Evolutionary conservation across 768 basidiomycete species (phyloP).

Genomic region (Collybia nuda): DNA sequence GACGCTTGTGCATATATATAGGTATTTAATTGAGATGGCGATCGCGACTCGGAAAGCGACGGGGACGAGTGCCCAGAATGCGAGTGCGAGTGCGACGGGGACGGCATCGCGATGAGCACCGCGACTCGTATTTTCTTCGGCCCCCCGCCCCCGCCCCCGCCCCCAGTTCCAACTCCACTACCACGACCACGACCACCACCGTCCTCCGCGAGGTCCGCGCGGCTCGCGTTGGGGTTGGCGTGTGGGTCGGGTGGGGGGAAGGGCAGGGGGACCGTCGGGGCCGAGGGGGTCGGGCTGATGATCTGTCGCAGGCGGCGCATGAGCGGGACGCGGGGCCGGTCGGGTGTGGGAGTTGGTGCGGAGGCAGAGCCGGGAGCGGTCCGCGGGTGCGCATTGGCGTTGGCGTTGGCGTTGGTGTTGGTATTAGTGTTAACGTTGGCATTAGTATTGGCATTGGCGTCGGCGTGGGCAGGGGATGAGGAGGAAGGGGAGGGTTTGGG

Average conservation of each 20-base stretch:
- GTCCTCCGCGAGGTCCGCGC: constrained; percentile 6
- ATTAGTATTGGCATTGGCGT: not conserved
- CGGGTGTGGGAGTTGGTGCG: not conserved
- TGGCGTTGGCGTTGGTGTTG: too few relatives aligned
- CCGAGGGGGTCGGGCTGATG: constrained; percentile 17
- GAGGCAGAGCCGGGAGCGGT: not conserved
- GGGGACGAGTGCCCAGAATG: not conserved
- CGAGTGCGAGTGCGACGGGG: constrained; percentile 20
- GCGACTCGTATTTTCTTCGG: constrained; percentile 24
- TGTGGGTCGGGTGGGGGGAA: constrained; percentile 11
- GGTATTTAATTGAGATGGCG: too few relatives aligned
- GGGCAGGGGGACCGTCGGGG: constrained; percentile 10
- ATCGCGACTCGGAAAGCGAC: too few relatives aligned
- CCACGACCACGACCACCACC: too few relatives aligned
- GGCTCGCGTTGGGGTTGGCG: not conserved
- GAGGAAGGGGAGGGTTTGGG: not conserved
- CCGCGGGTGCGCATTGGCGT: too few relatives aligned
- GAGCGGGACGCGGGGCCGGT: not conserved
- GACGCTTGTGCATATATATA: not conserved
- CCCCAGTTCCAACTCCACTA: too few relatives aligned
- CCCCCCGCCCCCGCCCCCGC: not conserved
- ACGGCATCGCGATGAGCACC: constrained; percentile 34
- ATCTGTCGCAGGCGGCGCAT: constrained; percentile 8
- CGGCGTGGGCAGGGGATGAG: not conserved
- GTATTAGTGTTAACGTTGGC: not conserved